These are phyloP conservation scores for Chlamydomonas sp. DNA, from an alignment of 139 green algal genomes.

Conservation along the genomic window DNA sequence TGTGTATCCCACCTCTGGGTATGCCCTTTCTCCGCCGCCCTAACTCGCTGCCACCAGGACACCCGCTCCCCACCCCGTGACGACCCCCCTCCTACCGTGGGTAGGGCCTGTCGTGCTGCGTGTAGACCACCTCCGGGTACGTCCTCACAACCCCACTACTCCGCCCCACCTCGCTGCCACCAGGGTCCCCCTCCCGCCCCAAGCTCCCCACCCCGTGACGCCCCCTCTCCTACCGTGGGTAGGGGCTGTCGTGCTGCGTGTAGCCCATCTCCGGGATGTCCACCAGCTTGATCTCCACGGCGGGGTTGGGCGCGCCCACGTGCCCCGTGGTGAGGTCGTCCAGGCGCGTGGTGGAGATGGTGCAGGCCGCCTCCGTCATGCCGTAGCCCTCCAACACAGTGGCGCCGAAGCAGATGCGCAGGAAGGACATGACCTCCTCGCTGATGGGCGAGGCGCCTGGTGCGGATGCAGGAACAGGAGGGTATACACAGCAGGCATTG, in stretches of 20 bases:
- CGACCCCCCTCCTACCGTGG: constrained; percentile 63
- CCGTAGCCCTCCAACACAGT: constrained; percentile 79
- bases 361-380: constrained; percentile 90
- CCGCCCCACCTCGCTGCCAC: not conserved
- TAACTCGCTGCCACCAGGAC: not conserved
- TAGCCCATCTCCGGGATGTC: constrained; percentile 99
- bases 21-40: not conserved
- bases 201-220: not conserved
- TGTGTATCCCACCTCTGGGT: constrained; percentile 97
- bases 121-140: constrained; percentile 97
- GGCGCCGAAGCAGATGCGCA: constrained; percentile 90
- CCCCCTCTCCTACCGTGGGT: constrained; percentile 67
- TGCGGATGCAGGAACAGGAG: not conserved
- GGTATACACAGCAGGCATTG: not conserved
- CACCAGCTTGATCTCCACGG: constrained; percentile 90
- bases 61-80: not conserved
- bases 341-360: constrained; percentile 75
- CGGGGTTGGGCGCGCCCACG: constrained; percentile 87
- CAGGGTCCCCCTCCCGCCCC: no score
- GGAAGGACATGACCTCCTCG: constrained; percentile 90
- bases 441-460: constrained; percentile 90
- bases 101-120: constrained; percentile 78
- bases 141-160: not conserved
- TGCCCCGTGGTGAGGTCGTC: constrained; percentile 77
- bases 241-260: constrained; percentile 78